Evolutionary conservation across 1,139 yeast genomes (phyloP).

Genomic region (Williopsis jadinii): DNA sequence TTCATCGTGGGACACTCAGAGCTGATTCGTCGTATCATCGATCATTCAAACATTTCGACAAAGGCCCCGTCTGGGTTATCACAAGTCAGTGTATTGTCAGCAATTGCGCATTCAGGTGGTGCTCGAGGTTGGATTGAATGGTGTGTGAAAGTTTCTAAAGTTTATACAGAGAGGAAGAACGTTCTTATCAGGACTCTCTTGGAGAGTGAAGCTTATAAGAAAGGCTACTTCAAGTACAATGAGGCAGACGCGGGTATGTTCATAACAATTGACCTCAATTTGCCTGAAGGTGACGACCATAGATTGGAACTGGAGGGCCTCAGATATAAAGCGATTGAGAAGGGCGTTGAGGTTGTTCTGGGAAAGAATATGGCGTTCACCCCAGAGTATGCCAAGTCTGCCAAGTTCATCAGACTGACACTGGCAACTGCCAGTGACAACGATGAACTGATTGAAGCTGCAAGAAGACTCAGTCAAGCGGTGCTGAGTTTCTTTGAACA

Average conservation of each 20-base stretch:
- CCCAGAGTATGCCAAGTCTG: constrained; percentile 22
- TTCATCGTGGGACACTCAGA: constrained; percentile 48
- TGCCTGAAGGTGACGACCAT: constrained; percentile 32
- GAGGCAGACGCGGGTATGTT: constrained; percentile 82
- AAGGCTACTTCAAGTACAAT: constrained; percentile 36
- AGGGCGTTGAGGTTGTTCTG: constrained; percentile 44
- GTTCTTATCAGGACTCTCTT: constrained; percentile 32
- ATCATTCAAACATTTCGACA: constrained; percentile 31
- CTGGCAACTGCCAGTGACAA: constrained; percentile 43
- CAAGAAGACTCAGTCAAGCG: constrained; percentile 38
- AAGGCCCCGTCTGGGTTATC: constrained; percentile 42
- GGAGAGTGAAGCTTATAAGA: constrained; percentile 29
- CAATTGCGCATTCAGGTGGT: constrained; percentile 28
- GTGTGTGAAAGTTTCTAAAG: constrained; percentile 48
- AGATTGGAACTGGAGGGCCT: constrained; percentile 30
- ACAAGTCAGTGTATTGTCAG: constrained; percentile 24
- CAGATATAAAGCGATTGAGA: constrained; percentile 20
- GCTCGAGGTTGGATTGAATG: constrained; percentile 37
- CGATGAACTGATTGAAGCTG: constrained; percentile 40
- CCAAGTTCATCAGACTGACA: constrained; percentile 45
- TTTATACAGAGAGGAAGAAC: constrained; percentile 53
- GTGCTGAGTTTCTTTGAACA: constrained; percentile 37
- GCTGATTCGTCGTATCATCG: constrained; percentile 26
- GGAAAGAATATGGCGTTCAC: constrained; percentile 47
- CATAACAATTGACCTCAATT: constrained; percentile 45